These are phyloP conservation scores for Hypoxylon cercidicola DNA, from an alignment of 495 filamentous ascomycete species.

Conservation along the genomic window DNA sequence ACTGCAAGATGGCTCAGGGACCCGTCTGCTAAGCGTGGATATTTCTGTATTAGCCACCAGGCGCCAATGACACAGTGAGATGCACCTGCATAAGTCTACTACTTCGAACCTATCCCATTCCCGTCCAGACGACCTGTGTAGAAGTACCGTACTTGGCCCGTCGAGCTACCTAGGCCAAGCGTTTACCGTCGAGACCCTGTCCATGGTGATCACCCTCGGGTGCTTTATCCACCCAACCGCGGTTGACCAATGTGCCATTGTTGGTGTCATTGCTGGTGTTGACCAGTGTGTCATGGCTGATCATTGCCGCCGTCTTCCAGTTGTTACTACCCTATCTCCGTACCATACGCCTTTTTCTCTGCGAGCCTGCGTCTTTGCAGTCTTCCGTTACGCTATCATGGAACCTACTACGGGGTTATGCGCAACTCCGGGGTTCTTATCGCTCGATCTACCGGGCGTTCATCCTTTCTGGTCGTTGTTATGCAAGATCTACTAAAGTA, in stretches of 20 bases:
- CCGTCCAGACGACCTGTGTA: conserved; percentile 22
- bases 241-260: conserved; percentile 22
- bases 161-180: conserved; percentile 36
- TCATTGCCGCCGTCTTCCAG: conserved; percentile 1
- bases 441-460: conserved; percentile 6
- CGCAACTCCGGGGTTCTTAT: conserved; percentile 8
- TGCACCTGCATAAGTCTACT: conserved; percentile 38
- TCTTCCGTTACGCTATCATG: neutral
- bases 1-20: conserved; percentile 43
- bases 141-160: conserved; percentile 14
- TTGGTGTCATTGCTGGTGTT: too few relatives aligned
- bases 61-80: conserved; percentile 16
- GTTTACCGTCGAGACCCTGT: conserved; percentile 25
- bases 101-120: conserved; percentile 25
- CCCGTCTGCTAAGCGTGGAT: conserved; percentile 27
- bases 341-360: neutral
- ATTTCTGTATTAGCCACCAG: conserved; percentile 12
- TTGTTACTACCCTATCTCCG: conserved; percentile 9
- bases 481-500: conserved; percentile 31
- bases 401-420: conserved; percentile 5
- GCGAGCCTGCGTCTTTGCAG: neutral
- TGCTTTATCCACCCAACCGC: conserved; percentile 21
- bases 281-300: conserved; percentile 18
- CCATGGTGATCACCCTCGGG: conserved; percentile 27
- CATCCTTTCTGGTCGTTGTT: conserved; percentile 5